Evolutionary conservation across 805 yeast species (phyloP).

Genomic region (Schizosaccharomyces octosporus): DNA sequence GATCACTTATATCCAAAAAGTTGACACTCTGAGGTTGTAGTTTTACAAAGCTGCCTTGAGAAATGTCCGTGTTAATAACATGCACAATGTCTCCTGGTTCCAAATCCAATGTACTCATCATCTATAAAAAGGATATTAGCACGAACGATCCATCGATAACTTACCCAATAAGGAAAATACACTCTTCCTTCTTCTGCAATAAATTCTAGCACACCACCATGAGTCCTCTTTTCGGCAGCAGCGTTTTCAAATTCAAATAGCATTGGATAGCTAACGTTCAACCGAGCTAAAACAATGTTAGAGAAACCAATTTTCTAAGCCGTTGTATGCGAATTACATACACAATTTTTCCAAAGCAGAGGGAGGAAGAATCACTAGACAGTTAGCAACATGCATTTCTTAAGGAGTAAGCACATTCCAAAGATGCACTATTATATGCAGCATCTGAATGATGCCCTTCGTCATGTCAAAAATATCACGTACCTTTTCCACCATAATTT

Average conservation of each 20-base stretch:
- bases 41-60: constrained; percentile 70
- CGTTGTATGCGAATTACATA: neutral
- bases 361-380: constrained; percentile 58
- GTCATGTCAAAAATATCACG: no score
- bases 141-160: neutral
- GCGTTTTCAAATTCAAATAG: constrained; percentile 57
- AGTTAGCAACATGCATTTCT: neutral
- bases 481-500: constrained; percentile 68
- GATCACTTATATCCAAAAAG: constrained; percentile 79
- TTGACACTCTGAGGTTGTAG: constrained; percentile 88
- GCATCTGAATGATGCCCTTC: no score
- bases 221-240: constrained; percentile 34
- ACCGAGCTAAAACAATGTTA: constrained; percentile 24
- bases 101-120: constrained; percentile 52
- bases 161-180: constrained; percentile 71
- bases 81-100: constrained; percentile 63
- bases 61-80: constrained; percentile 47
- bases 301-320: neutral
- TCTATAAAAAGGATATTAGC: constrained; percentile 11
- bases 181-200: constrained; percentile 93
- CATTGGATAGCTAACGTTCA: constrained; percentile 91
- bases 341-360: constrained; percentile 64
- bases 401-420: neutral
- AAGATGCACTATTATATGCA: neutral
- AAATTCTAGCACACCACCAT: constrained; percentile 87